Percentiles rank a stretch among this genome's conserved stretches.
Evolutionary conservation across 2,329 filamentous ascomycete species (phyloP).

Genomic region (Tolypocladium guangdongense): DNA sequence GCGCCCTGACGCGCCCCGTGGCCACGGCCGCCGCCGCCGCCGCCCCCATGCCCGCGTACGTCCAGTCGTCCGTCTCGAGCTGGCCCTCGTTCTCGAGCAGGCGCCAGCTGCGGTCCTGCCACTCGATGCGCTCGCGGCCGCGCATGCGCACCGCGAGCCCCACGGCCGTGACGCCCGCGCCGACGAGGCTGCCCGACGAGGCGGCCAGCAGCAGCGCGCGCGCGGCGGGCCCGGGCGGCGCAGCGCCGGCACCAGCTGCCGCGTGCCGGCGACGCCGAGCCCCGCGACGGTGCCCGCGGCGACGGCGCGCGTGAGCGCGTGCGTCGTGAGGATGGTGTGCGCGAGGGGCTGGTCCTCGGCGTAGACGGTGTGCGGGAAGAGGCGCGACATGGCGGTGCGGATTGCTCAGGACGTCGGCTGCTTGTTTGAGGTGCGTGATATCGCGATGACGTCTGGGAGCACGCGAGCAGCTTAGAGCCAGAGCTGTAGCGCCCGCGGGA

Average conservation of each 20-base stretch:
- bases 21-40: constrained; percentile 22
- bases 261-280: constrained; percentile 24
- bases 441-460: no score
- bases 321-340: constrained; percentile 43
- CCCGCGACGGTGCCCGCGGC: constrained; percentile 41
- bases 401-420: no score
- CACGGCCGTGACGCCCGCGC: constrained; percentile 29
- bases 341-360: constrained; percentile 52
- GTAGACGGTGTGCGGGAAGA: constrained; percentile 43
- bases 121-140: constrained; percentile 48
- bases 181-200: constrained; percentile 33
- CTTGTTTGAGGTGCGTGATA: no score
- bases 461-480: no score
- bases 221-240: constrained; percentile 17
- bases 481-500: no score
- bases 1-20: constrained; percentile 12
- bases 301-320: constrained; percentile 46
- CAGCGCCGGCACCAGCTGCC: constrained; percentile 16
- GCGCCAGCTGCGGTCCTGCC: constrained; percentile 53
- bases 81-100: constrained; percentile 47
- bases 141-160: constrained; percentile 40
- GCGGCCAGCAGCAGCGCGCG: constrained; percentile 34
- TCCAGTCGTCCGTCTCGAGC: constrained; percentile 45
- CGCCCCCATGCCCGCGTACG: constrained; percentile 29
- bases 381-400: constrained; percentile 37